These are phyloP conservation scores for Stemphylium vesicarium DNA, from an alignment of 2,329 filamentous ascomycete species.

Conservation along the genomic window DNA sequence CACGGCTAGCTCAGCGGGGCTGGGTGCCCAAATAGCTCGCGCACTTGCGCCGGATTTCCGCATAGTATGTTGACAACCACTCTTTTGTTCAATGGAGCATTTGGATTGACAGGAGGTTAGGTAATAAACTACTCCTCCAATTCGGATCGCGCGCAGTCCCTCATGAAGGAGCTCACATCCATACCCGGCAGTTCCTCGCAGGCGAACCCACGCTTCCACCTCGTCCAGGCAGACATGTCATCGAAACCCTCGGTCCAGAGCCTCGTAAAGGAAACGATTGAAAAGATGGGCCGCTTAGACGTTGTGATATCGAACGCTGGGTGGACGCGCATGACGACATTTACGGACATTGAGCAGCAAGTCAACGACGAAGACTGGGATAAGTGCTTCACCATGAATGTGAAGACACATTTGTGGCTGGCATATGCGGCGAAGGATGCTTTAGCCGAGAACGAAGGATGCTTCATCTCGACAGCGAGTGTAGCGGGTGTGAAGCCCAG, in stretches of 20 bases:
- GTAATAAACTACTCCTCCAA: constrained; percentile 58
- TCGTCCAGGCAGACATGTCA: constrained; percentile 56
- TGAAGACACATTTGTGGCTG: constrained; percentile 58
- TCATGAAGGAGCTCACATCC: constrained; percentile 51
- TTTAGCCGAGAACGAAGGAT: constrained; percentile 65
- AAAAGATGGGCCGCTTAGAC: constrained; percentile 56
- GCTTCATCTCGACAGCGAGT: constrained; percentile 69
- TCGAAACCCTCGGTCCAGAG: constrained; percentile 51
- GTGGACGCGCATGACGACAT: constrained; percentile 67
- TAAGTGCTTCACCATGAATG: constrained; percentile 69
- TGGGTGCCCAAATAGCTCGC: constrained; percentile 57
- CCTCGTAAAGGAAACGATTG: constrained; percentile 54
- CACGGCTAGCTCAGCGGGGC: constrained; percentile 56
- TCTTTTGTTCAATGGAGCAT: not conserved
- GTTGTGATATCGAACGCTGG: constrained; percentile 61
- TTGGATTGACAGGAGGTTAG: constrained; percentile 26
- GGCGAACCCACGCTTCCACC: constrained; percentile 48
- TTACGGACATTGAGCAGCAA: constrained; percentile 64
- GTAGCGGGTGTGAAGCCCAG: constrained; percentile 68
- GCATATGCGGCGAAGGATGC: constrained; percentile 64
- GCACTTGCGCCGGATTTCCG: constrained; percentile 55
- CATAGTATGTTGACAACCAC: constrained; percentile 43
- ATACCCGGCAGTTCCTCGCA: constrained; percentile 42
- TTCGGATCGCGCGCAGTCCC: constrained; percentile 47
- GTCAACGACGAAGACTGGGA: constrained; percentile 69